A percentile compares a stretch with the other conserved stretches of the same genome.
These are phyloP conservation scores for Apiospora arundinis DNA, from an alignment of 2,329 filamentous ascomycete genomes.

Conservation along the genomic window DNA sequence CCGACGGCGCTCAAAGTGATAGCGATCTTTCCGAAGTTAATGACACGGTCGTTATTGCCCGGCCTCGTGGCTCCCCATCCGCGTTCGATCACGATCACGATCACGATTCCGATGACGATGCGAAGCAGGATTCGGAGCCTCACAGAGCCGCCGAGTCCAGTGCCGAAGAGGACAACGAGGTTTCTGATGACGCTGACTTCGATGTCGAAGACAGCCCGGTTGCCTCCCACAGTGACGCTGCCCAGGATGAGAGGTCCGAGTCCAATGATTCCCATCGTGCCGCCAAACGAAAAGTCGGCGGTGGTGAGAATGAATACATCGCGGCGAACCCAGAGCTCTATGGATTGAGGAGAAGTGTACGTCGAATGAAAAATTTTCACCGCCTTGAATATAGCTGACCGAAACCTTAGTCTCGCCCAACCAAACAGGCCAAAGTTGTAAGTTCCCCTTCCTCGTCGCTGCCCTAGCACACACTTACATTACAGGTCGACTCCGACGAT, in stretches of 20 bases:
- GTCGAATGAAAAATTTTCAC: constrained; percentile 42
- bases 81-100: constrained; percentile 48
- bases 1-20: constrained; percentile 62
- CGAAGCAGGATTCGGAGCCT: constrained; percentile 44
- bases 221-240: constrained; percentile 52
- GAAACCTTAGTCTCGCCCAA: constrained; percentile 57
- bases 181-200: constrained; percentile 75
- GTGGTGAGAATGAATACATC: constrained; percentile 83
- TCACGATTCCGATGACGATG: constrained; percentile 35
- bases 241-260: constrained; percentile 64
- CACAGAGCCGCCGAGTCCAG: constrained; percentile 48
- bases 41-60: constrained; percentile 57
- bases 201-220: constrained; percentile 70
- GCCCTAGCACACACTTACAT: constrained; percentile 18
- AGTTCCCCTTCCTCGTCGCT: constrained; percentile 34
- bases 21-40: constrained; percentile 79
- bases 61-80: constrained; percentile 51
- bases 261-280: constrained; percentile 74
- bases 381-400: constrained; percentile 40
- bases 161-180: constrained; percentile 59
- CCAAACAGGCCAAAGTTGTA: constrained; percentile 64
- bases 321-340: constrained; percentile 93
- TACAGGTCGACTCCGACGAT: constrained; percentile 55
- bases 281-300: constrained; percentile 73
- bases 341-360: constrained; percentile 89